Evolutionary conservation across 2,329 filamentous ascomycete species (phyloP).

Genomic region (Aspergillus sp.): DNA sequence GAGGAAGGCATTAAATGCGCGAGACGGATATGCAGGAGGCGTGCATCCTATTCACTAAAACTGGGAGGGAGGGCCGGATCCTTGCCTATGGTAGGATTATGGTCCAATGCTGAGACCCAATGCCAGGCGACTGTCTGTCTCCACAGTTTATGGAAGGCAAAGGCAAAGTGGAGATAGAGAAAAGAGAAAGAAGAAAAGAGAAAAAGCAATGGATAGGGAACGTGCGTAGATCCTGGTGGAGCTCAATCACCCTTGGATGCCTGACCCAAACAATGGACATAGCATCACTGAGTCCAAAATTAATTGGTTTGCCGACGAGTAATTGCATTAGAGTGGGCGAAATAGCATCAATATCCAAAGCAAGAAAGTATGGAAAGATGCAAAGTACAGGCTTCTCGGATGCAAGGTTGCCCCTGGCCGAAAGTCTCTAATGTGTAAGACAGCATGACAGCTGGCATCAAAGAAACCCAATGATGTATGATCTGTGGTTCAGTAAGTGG

Average conservation of each 20-base stretch:
- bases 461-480: constrained; percentile 25
- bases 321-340: background rate
- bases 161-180: background rate
- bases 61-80: background rate
- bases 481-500: constrained; percentile 23
- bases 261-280: background rate
- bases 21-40: constrained; percentile 10
- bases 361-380: background rate
- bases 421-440: constrained; percentile 22
- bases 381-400: constrained; percentile 10
- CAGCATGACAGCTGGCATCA: constrained; percentile 31
- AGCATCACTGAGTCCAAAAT: background rate
- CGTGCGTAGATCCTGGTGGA: background rate
- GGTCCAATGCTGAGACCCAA: constrained; percentile 10
- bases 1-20: constrained; percentile 22
- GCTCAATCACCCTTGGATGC: background rate
- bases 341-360: background rate
- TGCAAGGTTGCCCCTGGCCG: constrained; percentile 20
- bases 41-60: background rate
- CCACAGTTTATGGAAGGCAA: background rate
- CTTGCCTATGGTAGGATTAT: constrained; percentile 9
- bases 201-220: background rate
- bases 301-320: background rate
- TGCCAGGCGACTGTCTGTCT: constrained; percentile 2
- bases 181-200: background rate